Conservation (phyloP, 192 early-diverging fungal species). For the Coemansia sp. region DNA sequence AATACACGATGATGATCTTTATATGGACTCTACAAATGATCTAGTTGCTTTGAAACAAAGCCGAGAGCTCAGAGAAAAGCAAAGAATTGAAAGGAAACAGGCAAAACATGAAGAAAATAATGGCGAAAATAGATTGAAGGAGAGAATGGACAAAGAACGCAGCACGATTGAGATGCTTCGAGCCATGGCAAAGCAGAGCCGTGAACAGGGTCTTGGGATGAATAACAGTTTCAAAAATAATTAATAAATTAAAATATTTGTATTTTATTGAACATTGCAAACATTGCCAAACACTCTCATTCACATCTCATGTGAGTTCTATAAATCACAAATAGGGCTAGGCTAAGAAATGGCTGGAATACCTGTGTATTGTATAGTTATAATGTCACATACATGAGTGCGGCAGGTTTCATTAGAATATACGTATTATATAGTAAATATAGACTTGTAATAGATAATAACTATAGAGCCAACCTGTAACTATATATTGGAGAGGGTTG, state of each 20-base stretch:
- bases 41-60: conserved; percentile 39
- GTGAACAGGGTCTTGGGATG: conserved; percentile 34
- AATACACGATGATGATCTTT: conserved; percentile 25
- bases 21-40: conserved; percentile 44
- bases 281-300: too few species aligned
- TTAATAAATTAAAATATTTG: neutral
- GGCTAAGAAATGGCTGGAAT: too few species aligned
- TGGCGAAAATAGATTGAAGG: conserved; percentile 27
- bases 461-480: too few species aligned
- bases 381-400: too few species aligned
- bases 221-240: neutral
- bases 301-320: too few species aligned
- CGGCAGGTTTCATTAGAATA: too few species aligned
- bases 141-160: conserved; percentile 64
- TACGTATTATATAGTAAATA: too few species aligned
- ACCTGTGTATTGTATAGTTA: too few species aligned
- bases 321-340: too few species aligned
- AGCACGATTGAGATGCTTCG: conserved; percentile 68
- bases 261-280: conserved; percentile 2
- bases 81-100: conserved; percentile 9
- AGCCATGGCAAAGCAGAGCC: conserved; percentile 62
- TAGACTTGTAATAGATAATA: too few species aligned
- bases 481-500: too few species aligned
- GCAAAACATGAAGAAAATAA: conserved; percentile 12
- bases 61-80: conserved; percentile 44